These are phyloP conservation scores for Excoecaria cochinchinensis DNA, from an alignment of 345 rosid genomes.

Conservation along the genomic window DNA sequence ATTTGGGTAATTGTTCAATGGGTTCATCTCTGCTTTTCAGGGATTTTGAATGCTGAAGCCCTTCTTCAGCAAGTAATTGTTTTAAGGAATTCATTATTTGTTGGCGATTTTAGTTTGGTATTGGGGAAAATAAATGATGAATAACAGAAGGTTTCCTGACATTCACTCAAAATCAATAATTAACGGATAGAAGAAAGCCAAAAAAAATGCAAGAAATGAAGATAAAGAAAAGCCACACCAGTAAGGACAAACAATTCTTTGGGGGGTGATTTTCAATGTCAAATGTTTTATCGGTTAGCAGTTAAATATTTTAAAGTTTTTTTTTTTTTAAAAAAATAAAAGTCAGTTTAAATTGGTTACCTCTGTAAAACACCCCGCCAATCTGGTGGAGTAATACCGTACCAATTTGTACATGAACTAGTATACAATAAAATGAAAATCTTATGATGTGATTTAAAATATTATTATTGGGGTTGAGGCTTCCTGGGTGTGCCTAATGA, in stretches of 20 bases:
- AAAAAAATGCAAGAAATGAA: neutral
- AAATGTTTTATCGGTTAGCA: neutral
- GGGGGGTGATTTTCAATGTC: neutral
- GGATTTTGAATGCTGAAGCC: conserved; percentile 27
- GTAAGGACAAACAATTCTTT: neutral
- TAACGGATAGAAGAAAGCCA: conserved; percentile 9
- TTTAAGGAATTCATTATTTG: conserved; percentile 41
- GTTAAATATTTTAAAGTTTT: neutral
- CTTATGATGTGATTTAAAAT: too few relatives aligned
- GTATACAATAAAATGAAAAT: neutral
- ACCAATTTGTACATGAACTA: neutral
- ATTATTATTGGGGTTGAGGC: too few relatives aligned
- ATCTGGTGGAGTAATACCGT: neutral
- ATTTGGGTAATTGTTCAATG: conserved; percentile 20
- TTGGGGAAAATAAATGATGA: too few relatives aligned
- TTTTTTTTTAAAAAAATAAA: neutral
- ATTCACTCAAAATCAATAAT: conserved; percentile 13
- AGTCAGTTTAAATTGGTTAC: neutral
- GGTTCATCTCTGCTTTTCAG: conserved; percentile 22
- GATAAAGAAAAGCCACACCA: neutral
- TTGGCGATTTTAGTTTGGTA: neutral
- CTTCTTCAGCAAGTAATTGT: conserved; percentile 46
- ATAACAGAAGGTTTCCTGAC: conserved; percentile 24
- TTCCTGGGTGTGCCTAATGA: too few relatives aligned
- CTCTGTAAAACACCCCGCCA: too few relatives aligned